Evolutionary conservation across 345 rosid genomes (phyloP).

Genomic region (Rhodamnia rubescens): DNA sequence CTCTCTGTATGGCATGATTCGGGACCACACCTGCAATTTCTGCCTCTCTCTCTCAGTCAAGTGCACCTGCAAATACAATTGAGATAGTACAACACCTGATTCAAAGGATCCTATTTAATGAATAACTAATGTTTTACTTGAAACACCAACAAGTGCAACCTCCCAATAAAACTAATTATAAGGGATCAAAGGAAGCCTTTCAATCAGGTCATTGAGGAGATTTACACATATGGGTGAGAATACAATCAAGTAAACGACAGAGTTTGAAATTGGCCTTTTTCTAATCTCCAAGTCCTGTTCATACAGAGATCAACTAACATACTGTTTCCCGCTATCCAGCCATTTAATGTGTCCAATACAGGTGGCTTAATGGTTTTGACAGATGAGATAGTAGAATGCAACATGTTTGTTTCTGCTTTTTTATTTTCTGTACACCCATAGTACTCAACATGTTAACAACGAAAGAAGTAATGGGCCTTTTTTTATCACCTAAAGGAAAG

Average conservation of each 20-base stretch:
- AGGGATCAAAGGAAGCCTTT: background rate
- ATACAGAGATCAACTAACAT: background rate
- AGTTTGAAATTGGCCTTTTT: background rate
- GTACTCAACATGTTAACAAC: background rate
- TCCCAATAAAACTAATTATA: background rate
- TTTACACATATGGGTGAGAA: background rate
- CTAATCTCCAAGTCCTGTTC: background rate
- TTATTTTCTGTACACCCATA: background rate
- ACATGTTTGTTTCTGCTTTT: background rate
- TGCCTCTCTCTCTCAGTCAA: conserved; percentile 93
- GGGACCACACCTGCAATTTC: conserved; percentile 97
- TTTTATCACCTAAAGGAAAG: background rate
- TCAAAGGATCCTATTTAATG: background rate
- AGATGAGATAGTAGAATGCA: background rate
- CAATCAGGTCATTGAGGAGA: background rate
- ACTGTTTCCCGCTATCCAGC: background rate
- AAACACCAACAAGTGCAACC: background rate
- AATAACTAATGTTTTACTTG: conserved; percentile 1
- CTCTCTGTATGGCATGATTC: conserved; percentile 95
- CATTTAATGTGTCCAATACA: background rate
- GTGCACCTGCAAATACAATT: conserved; percentile 40
- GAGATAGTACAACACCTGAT: conserved; percentile 7
- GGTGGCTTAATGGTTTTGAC: background rate
- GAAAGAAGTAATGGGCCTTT: background rate
- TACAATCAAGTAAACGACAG: background rate